These are phyloP conservation scores for Silene latifolia DNA, from an alignment of 148 eudicot genomes.

Conservation along the genomic window DNA sequence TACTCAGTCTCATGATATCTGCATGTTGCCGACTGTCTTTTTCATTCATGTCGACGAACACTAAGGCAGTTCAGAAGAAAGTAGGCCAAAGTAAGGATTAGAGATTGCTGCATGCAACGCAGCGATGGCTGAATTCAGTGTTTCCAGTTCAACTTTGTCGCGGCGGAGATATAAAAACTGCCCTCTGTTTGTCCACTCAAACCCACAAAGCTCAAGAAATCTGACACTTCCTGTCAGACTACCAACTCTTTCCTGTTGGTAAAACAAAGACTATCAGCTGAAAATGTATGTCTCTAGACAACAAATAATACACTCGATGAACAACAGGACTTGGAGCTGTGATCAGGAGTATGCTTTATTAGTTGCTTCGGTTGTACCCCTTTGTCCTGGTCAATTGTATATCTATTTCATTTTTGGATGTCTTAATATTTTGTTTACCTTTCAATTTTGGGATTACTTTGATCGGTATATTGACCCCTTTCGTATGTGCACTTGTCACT, in stretches of 20 bases:
- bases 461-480: too few species aligned
- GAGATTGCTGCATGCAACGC: slow-evolving; percentile 53
- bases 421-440: too few species aligned
- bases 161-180: slow-evolving; percentile 55
- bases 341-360: too few species aligned
- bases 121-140: slow-evolving; percentile 44
- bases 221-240: slow-evolving; percentile 46
- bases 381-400: too few species aligned
- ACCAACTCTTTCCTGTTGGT: slow-evolving; percentile 64
- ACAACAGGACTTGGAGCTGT: too few species aligned
- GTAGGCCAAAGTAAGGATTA: slow-evolving; percentile 76
- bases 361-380: too few species aligned
- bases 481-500: too few species aligned
- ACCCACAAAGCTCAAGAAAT: slow-evolving; percentile 88
- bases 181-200: slow-evolving; percentile 47
- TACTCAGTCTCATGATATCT: not conserved
- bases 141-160: slow-evolving; percentile 48
- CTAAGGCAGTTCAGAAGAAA: slow-evolving; percentile 38
- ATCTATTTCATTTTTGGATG: too few species aligned
- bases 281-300: not conserved
- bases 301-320: not conserved
- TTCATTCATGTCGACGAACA: not conserved
- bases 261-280: not conserved
- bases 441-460: too few species aligned
- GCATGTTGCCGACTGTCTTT: not conserved